A percentile compares a stretch with the other conserved stretches of the same genome.
Conservation (phyloP, 768 basidiomycete species). For the Hysterangium stoloniferum region DNA sequence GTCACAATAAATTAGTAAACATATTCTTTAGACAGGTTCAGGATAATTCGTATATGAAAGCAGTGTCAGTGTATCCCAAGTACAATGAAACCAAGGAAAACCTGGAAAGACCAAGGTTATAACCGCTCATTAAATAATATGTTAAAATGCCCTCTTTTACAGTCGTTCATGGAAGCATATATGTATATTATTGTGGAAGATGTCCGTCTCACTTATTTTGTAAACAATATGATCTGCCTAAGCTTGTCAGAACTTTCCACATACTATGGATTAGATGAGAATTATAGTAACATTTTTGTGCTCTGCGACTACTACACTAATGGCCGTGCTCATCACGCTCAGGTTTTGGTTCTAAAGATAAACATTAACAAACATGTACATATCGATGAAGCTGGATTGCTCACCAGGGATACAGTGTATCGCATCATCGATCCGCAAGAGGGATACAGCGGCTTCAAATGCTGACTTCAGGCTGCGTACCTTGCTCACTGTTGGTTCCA, state of each 20-base stretch:
- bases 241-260: no score
- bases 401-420: conserved; percentile 83
- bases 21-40: background rate
- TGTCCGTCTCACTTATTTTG: no score
- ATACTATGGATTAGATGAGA: no score
- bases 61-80: no score
- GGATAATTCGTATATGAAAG: background rate
- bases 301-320: conserved; percentile 22
- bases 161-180: no score
- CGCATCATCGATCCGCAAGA: conserved; percentile 94
- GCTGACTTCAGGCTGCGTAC: conserved; percentile 96
- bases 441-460: conserved; percentile 90
- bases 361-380: conserved; percentile 3
- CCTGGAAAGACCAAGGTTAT: no score
- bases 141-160: no score
- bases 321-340: conserved; percentile 75
- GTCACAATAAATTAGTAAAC: background rate
- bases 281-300: conserved; percentile 6
- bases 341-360: conserved; percentile 52
- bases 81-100: no score
- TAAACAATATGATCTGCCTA: no score
- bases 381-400: conserved; percentile 20
- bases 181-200: background rate
- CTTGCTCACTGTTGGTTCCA: conserved; percentile 97
- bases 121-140: no score